Conservation (phyloP, 2,329 filamentous ascomycete genomes). For the Pseudofabraea citricarpa region DNA sequence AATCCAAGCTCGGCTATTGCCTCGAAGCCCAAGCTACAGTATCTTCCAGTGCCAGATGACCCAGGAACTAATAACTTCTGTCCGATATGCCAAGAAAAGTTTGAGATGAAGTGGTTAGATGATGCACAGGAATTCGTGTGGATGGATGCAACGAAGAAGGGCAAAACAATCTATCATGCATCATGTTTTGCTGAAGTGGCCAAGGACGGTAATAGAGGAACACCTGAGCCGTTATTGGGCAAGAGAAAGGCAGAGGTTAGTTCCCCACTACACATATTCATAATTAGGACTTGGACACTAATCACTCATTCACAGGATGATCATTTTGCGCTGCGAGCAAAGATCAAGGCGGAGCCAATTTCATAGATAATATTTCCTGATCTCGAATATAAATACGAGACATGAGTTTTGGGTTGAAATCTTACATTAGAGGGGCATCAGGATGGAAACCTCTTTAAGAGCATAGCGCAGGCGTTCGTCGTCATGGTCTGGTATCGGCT, state of each 20-base stretch:
- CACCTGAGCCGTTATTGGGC: slow-evolving; percentile 62
- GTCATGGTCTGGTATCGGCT: no score
- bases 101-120: slow-evolving; percentile 87
- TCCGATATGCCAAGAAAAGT: slow-evolving; percentile 92
- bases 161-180: slow-evolving; percentile 79
- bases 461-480: no score
- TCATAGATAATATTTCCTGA: not conserved
- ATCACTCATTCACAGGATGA: slow-evolving; percentile 25
- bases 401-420: no score
- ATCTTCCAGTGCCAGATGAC: slow-evolving; percentile 80
- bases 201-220: slow-evolving; percentile 54
- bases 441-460: no score
- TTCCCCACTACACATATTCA: no score
- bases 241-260: slow-evolving; percentile 71
- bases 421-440: no score
- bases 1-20: slow-evolving; percentile 32
- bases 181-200: slow-evolving; percentile 83
- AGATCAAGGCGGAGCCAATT: slow-evolving; percentile 24
- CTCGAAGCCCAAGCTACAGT: slow-evolving; percentile 53
- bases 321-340: slow-evolving; percentile 20
- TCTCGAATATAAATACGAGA: no score
- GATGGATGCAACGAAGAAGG: slow-evolving; percentile 79
- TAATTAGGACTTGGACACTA: no score
- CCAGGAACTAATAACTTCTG: slow-evolving; percentile 72
- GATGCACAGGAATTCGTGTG: slow-evolving; percentile 96